A percentile compares a stretch with the other conserved stretches of the same genome.
phyloP scores from a whole-genome alignment of 371 early-diverging fungal species.

The Phascolomyces articulosus region DNA sequence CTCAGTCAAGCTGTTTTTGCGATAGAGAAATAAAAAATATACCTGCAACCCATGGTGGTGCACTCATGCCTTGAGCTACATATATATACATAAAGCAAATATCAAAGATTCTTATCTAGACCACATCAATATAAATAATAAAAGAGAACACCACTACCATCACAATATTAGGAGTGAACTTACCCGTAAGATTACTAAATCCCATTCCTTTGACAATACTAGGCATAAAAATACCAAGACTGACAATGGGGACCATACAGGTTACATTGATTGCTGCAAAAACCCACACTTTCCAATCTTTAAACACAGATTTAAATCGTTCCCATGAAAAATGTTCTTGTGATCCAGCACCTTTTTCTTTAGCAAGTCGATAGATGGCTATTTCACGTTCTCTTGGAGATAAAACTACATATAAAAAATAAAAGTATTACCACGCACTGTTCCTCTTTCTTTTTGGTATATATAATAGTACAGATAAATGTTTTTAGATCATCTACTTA shows the following conservation, averaged over 20 bases:
- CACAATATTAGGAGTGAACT: no score
- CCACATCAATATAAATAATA: no score
- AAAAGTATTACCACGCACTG: no score
- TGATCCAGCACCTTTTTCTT: constrained; percentile 62
- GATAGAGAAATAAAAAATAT: not conserved
- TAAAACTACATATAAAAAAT: constrained; percentile 43
- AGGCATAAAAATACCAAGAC: constrained; percentile 68
- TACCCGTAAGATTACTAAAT: constrained; percentile 36
- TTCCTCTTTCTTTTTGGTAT: no score
- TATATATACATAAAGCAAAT: not conserved
- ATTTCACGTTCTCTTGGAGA: constrained; percentile 56
- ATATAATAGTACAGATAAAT: no score
- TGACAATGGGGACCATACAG: constrained; percentile 53
- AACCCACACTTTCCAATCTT: constrained; percentile 62
- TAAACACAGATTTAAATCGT: constrained; percentile 56
- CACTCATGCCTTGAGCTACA: constrained; percentile 47
- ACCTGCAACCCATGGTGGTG: constrained; percentile 20
- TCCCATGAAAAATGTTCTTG: constrained; percentile 62
- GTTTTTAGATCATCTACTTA: not conserved
- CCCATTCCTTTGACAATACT: constrained; percentile 74
- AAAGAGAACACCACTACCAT: no score
- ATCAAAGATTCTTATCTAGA: no score
- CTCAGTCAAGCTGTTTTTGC: no score
- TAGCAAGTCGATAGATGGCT: constrained; percentile 54
- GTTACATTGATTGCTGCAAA: constrained; percentile 57